Evolutionary conservation across 1,139 yeast species (phyloP).

Genomic region (Yarrowia galli): DNA sequence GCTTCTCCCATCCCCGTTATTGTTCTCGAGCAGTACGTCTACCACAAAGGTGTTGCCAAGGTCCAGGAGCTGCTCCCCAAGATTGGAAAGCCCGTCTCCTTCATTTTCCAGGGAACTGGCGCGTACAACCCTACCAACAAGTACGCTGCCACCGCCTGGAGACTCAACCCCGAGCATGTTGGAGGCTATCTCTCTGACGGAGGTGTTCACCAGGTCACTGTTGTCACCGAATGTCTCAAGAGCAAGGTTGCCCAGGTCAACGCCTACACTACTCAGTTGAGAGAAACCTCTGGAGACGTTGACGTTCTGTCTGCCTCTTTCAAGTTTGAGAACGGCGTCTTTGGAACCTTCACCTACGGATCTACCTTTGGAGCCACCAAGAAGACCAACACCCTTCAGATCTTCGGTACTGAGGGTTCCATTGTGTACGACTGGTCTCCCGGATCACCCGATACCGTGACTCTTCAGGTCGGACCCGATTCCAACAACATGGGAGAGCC

Average conservation of each 20-base stretch:
- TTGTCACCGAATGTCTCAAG: constrained; percentile 84
- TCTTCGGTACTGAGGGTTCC: constrained; percentile 82
- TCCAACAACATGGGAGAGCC: constrained; percentile 57
- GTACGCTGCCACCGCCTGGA: constrained; percentile 73
- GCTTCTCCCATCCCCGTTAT: constrained; percentile 69
- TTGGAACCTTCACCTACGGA: constrained; percentile 91
- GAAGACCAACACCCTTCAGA: constrained; percentile 67
- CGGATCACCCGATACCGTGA: constrained; percentile 58
- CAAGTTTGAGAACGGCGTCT: constrained; percentile 65
- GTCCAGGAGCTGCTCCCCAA: constrained; percentile 65
- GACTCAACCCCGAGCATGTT: constrained; percentile 85
- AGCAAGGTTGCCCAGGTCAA: constrained; percentile 65
- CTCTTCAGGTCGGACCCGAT: constrained; percentile 56
- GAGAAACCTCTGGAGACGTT: constrained; percentile 77
- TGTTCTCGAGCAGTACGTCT: constrained; percentile 86
- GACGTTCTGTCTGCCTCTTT: constrained; percentile 78
- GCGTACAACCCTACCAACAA: constrained; percentile 69
- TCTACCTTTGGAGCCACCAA: constrained; percentile 88
- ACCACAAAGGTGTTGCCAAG: constrained; percentile 62
- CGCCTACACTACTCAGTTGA: constrained; percentile 77
- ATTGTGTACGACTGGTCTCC: constrained; percentile 69
- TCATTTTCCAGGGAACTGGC: constrained; percentile 83
- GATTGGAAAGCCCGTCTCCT: constrained; percentile 79
- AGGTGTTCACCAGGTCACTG: constrained; percentile 92
- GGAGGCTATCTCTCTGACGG: constrained; percentile 94